These are phyloP conservation scores for Marasmius sp. DNA, from an alignment of 1,284 basidiomycete species.

Conservation along the genomic window DNA sequence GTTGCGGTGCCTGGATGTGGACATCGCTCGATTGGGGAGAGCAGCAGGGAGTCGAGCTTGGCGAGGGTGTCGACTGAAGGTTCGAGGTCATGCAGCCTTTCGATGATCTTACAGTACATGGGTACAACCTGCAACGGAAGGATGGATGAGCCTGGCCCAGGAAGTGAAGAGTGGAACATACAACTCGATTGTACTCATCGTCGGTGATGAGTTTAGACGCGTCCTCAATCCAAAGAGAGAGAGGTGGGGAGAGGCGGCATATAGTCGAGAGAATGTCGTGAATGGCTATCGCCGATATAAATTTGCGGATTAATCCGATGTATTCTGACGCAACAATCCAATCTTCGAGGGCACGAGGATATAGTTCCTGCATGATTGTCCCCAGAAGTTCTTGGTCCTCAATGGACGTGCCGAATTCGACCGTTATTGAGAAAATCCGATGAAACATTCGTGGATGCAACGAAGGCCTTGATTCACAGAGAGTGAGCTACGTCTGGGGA, in stretches of 20 bases:
- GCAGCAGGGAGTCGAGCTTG: background rate
- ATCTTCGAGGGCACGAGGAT: background rate
- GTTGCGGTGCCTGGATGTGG: background rate
- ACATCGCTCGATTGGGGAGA: background rate
- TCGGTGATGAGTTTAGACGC: background rate
- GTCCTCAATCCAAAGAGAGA: background rate
- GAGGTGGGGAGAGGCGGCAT: background rate
- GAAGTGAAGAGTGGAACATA: background rate
- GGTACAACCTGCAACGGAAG: background rate
- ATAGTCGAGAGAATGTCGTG: background rate
- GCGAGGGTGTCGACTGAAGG: background rate
- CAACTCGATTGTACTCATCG: slow-evolving; percentile 4
- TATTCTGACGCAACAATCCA: background rate
- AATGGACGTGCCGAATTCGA: too few species aligned
- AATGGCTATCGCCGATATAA: background rate
- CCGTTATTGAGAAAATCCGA: too few species aligned
- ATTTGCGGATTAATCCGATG: background rate
- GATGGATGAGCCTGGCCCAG: background rate
- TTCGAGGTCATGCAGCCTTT: background rate
- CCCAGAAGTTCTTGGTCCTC: background rate
- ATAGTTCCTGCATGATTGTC: background rate
- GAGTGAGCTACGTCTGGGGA: background rate
- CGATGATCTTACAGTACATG: background rate
- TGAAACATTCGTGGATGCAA: background rate
- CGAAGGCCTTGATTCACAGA: background rate